Base-by-base conservation (phyloP, 202 grass and related monocot genomes). In the Sporobolus alterniflorus region DNA sequence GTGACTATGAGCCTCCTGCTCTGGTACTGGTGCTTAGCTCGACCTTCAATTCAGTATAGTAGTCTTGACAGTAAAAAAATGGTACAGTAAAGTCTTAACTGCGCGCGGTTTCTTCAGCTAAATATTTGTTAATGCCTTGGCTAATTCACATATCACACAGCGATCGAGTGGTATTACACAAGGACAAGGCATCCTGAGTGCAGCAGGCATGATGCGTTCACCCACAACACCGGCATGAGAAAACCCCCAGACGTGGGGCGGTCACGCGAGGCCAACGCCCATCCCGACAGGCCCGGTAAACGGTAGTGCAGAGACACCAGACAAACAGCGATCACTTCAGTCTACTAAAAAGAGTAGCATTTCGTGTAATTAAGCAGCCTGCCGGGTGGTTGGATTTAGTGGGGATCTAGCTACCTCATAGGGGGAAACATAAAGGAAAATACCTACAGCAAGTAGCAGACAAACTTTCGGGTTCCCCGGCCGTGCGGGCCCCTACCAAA, bases 391-490 rank as follows among this genome's bases (percentile, higher is more conserved):
- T 60, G 47, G 77, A 18, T 75, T 69, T 62, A 81, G 11, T 21
- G 47, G 15, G 15, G 76, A 64, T 40, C 54, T 44, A 46, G 36
- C 25, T 22, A 46, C 15, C 56, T 60, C 1, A 49, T 49, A 43
- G 28, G 4, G 28, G 4, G 1, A n/a, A 24, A 40, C 15, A 47
- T 18, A 59, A 29, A 9, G 60, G 13, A 31, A 33, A 29, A 20
- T 49, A 7, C 20, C 54, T 64, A 46, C 9, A 29, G 42, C 50
- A 84, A 75, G 71, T 75, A 74, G 86, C 61, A 74, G 86, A 49
- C 81, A 88, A 88, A 80, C 66, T 72, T 44, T 74, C 24, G 25
- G 64, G 80, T 43, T 62, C 41, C 75, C 60, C 22, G 21, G 52
- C 52, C 30, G 34, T 74, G 61, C 41, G n/a, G n/a, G n/a, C 49